Base-by-base conservation (phyloP, 2,329 filamentous ascomycete species). In the Epichloe sibirici region DNA sequence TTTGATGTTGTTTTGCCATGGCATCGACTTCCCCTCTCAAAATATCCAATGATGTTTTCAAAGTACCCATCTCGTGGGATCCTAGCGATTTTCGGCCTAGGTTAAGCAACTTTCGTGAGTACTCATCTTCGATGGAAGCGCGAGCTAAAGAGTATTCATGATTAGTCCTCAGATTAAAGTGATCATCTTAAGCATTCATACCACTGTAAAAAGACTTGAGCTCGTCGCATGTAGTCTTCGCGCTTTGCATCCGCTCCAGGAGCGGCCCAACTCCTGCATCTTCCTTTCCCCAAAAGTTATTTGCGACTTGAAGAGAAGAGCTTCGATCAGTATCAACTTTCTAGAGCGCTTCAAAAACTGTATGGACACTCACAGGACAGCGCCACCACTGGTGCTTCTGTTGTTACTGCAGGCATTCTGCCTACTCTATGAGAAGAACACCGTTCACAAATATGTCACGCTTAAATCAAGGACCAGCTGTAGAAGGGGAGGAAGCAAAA, bases 231-330 rank as follows among this genome's bases (percentile, higher is more conserved):
- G 93, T 96, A 63, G 86, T 82, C 75, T 98, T 98, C 48, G 93
- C 89, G 69, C 84, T 85, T 65, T 89, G 85, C 89, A 98, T 95
- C 64, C 93, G 91, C 68, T 91, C 88, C 34, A 98, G 78, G 64
- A 98, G 81, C 54, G 93, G 94, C 45, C 78, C 78, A 64, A 98
- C 90, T 66, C 93, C 94, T 49, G 91, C 93, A 76, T 98, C 93
- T 68, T 97, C 91, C 76, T 95, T 97, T 58, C 93, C 93, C 93
- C 93, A 98, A 71, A 98, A 98, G 69, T 98, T 98, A 74, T 98
- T 98, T 63, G 93, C 91, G 74, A 98, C 90, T 90, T 34, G 15
- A 25, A 34, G 21, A 38, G 3, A 49, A 49, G 15, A n/a, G 31
- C 5, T 15, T 11, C 2, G 3, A 9, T 53, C 43, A 53, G 52